A percentile compares a stretch with the other conserved stretches of the same genome.
These are phyloP conservation scores for Anastatica hierochuntica DNA, from an alignment of 345 rosid species.

Conservation along the genomic window DNA sequence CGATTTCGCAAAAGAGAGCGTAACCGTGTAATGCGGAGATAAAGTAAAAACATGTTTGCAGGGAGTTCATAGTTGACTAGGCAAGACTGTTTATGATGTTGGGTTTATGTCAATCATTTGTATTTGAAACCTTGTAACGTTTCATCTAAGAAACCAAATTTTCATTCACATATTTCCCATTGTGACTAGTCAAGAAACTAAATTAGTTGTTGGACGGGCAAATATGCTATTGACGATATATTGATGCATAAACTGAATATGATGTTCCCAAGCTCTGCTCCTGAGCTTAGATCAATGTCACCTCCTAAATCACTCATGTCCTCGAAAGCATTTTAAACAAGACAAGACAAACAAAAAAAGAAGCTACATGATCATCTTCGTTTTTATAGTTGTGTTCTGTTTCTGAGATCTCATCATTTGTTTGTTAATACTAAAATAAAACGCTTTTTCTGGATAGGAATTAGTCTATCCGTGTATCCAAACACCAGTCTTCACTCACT, in stretches of 20 bases:
- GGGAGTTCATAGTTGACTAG: not conserved
- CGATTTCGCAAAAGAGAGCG: slow-evolving; percentile 96
- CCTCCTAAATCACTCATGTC: slow-evolving; percentile 64
- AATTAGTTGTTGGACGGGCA: no score
- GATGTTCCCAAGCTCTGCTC: slow-evolving; percentile 85
- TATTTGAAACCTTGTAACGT: slow-evolving; percentile 8
- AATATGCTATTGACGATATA: no score
- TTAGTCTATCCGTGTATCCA: no score
- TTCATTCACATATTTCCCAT: not conserved
- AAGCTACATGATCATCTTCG: no score
- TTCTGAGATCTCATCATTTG: no score
- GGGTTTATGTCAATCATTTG: not conserved
- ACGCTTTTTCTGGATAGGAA: no score
- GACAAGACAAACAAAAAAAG: no score
- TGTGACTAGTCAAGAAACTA: no score
- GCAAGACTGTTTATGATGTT: not conserved
- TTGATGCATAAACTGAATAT: slow-evolving; percentile 90
- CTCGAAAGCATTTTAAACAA: slow-evolving; percentile 15
- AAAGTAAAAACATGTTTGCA: not conserved
- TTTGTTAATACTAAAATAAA: no score
- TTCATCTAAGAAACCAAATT: slow-evolving; percentile 9
- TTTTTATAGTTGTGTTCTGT: no score
- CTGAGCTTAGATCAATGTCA: slow-evolving; percentile 72
- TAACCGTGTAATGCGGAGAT: slow-evolving; percentile 86
- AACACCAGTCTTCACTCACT: no score